Conservation (phyloP, 2,329 filamentous ascomycete genomes). For the Ascochyta fabae region DNA sequence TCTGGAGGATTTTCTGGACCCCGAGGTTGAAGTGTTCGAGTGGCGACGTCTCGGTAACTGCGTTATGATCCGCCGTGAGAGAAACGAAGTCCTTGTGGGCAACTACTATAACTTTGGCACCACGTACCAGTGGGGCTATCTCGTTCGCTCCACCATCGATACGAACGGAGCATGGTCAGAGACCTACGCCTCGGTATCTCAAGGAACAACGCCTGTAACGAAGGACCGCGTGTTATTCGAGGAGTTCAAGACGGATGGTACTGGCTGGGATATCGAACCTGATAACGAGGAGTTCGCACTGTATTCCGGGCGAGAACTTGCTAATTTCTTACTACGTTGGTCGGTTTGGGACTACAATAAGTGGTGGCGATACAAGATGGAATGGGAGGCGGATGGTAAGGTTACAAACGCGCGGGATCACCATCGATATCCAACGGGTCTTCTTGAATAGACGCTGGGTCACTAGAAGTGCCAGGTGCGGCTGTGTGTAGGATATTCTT, state of each 20-base stretch:
- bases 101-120: slow-evolving; percentile 25
- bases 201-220: slow-evolving; percentile 13
- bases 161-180: slow-evolving; percentile 18
- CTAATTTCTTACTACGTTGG: slow-evolving; percentile 11
- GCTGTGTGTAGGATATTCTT: neutral
- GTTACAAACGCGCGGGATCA: slow-evolving; percentile 15
- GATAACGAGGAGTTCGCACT: slow-evolving; percentile 18
- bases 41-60: slow-evolving; percentile 21
- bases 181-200: slow-evolving; percentile 13
- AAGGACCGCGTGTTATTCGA: slow-evolving; percentile 18
- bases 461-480: neutral
- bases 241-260: slow-evolving; percentile 3
- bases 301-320: slow-evolving; percentile 14
- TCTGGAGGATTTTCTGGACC: slow-evolving; percentile 24
- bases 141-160: slow-evolving; percentile 21
- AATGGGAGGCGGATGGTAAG: slow-evolving; percentile 21
- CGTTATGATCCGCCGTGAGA: slow-evolving; percentile 22
- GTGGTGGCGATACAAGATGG: slow-evolving; percentile 14
- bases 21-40: slow-evolving; percentile 21
- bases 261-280: slow-evolving; percentile 4
- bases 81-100: slow-evolving; percentile 19
- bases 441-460: neutral
- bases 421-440: slow-evolving; percentile 9
- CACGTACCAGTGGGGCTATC: slow-evolving; percentile 17
- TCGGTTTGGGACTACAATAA: slow-evolving; percentile 19